A percentile compares a stretch with the other conserved stretches of the same genome.
phyloP scores from a whole-genome alignment of 345 rosid genomes.

The Theobroma cacao region DNA sequence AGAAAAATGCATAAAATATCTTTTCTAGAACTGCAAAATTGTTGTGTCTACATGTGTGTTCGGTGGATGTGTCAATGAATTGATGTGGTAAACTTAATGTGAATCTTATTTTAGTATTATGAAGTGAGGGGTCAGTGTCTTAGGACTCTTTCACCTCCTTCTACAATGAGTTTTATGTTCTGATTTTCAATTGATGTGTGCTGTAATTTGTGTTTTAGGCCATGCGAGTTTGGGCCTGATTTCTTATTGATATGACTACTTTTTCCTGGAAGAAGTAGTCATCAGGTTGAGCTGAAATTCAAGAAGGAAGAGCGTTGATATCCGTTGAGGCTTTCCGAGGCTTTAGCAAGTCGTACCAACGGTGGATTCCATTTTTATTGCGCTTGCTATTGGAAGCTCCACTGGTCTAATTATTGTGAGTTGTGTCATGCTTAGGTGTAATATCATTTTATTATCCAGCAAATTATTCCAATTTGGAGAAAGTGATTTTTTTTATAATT shows the following conservation, averaged over 20 bases:
- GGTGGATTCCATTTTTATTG: constrained; percentile 29
- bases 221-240: constrained; percentile 72
- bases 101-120: too few species aligned
- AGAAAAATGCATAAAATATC: background rate
- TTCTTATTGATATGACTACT: constrained; percentile 65
- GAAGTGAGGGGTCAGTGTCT: too few species aligned
- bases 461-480: constrained; percentile 59
- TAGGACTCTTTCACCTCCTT: too few species aligned
- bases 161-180: too few species aligned
- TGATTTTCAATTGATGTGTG: background rate
- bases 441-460: constrained; percentile 16
- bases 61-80: too few species aligned
- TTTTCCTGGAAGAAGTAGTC: constrained; percentile 65
- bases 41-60: too few species aligned
- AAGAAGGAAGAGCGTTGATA: constrained; percentile 73
- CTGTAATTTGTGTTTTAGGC: constrained; percentile 39
- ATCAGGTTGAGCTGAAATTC: constrained; percentile 64
- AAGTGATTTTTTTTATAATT: too few species aligned
- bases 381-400: background rate
- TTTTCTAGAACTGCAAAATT: too few species aligned
- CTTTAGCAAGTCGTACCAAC: too few species aligned
- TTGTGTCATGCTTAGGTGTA: background rate
- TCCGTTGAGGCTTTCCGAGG: constrained; percentile 57
- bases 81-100: too few species aligned
- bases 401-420: too few species aligned